Evolutionary conservation across 1,284 basidiomycete species (phyloP).

Genomic region (Malassezia sympodialis): DNA sequence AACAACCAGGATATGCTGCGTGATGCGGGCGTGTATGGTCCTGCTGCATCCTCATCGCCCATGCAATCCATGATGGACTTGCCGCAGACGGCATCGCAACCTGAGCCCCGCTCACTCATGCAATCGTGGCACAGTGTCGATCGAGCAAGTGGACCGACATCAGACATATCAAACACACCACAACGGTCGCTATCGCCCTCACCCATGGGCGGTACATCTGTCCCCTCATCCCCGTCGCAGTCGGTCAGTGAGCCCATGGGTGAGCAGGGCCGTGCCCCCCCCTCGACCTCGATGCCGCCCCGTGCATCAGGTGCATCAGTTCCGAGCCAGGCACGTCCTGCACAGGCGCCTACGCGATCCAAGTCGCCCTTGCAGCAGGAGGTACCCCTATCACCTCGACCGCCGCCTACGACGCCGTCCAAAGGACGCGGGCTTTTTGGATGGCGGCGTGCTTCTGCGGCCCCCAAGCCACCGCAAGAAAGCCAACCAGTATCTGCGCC

Average conservation of each 20-base stretch:
- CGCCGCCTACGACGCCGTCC: background rate
- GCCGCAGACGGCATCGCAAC: background rate
- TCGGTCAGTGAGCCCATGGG: background rate
- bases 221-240: background rate
- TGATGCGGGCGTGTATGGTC: background rate
- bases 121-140: background rate
- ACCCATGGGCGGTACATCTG: background rate
- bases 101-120: background rate
- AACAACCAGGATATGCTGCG: slow-evolving; percentile 1
- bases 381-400: background rate
- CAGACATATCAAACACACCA: background rate
- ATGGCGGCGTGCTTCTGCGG: background rate
- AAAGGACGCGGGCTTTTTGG: background rate
- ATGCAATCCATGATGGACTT: background rate
- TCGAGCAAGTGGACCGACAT: background rate
- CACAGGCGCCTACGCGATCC: background rate
- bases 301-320: background rate
- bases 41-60: background rate
- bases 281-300: background rate
- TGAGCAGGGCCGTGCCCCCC: background rate
- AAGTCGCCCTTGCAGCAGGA: background rate
- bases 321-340: background rate
- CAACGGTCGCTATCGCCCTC: background rate
- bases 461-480: background rate
- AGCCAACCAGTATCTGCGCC: background rate